Conservation (phyloP, 768 basidiomycete species). For the Stropharia rugosoannulata region DNA sequence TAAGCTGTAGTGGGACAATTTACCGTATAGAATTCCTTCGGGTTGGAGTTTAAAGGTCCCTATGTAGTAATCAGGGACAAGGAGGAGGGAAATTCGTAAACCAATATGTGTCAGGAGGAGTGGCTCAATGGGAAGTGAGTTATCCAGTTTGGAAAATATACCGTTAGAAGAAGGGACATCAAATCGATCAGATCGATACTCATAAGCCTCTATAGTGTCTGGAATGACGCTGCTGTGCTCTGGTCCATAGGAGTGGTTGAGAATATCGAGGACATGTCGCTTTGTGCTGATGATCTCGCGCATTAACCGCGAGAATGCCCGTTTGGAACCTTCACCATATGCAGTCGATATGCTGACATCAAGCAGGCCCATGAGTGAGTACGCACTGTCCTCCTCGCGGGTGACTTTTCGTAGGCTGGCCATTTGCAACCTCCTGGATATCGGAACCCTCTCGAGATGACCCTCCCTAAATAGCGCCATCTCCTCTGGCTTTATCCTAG, state of each 20-base stretch:
- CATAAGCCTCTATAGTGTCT: no score
- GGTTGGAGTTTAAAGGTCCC: no score
- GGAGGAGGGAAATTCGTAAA: no score
- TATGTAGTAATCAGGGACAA: no score
- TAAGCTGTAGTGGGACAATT: no score
- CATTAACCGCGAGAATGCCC: constrained; percentile 11
- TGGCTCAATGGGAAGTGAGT: no score
- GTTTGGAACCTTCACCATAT: constrained; percentile 11
- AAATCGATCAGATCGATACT: no score
- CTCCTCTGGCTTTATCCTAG: constrained; percentile 1
- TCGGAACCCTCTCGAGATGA: not conserved
- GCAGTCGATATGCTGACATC: constrained; percentile 10
- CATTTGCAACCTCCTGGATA: constrained; percentile 6
- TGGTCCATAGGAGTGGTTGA: not conserved
- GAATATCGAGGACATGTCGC: not conserved
- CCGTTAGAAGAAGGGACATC: no score
- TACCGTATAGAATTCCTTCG: no score
- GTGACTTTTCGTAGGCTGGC: constrained; percentile 4
- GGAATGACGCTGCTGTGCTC: no score
- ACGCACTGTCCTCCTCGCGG: constrained; percentile 7
- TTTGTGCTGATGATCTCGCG: constrained; percentile 4
- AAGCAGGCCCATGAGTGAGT: constrained; percentile 12
- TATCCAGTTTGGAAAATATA: no score
- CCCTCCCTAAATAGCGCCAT: not conserved
- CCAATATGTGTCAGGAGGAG: no score